Evolutionary conservation across 768 basidiomycete species (phyloP).

Genomic region (Lactifluus volemus): DNA sequence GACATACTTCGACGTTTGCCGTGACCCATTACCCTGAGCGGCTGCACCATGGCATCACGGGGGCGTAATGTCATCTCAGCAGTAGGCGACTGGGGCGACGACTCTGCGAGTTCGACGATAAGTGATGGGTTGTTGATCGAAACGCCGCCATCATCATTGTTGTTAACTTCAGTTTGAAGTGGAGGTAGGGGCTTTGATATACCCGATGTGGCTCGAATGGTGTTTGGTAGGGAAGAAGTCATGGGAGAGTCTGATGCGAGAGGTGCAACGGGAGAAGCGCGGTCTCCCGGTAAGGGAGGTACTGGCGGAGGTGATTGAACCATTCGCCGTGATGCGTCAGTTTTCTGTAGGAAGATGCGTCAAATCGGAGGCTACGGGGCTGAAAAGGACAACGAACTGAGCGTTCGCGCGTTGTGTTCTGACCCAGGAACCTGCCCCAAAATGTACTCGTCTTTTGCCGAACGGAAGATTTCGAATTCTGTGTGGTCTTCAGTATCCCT

Average conservation of each 20-base stretch:
- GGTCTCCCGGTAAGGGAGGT: conserved; percentile 3
- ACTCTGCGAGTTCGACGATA: conserved; percentile 36
- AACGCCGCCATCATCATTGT: conserved; percentile 35
- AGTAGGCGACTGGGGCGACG: conserved; percentile 21
- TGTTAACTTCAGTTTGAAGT: conserved; percentile 32
- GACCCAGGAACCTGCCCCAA: conserved; percentile 70
- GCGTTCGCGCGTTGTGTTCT: conserved; percentile 55
- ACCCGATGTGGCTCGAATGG: conserved; percentile 24
- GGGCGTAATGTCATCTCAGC: conserved; percentile 22
- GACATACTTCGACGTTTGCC: conserved; percentile 28
- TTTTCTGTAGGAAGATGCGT: conserved; percentile 19
- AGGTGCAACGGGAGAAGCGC: background rate
- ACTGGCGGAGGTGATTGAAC: conserved; percentile 23
- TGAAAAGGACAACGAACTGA: conserved; percentile 39
- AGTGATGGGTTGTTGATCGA: conserved; percentile 44
- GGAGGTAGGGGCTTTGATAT: conserved; percentile 58
- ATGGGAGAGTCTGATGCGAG: conserved; percentile 43
- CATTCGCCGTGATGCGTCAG: conserved; percentile 24
- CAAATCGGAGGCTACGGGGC: conserved; percentile 11
- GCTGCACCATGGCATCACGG: background rate
- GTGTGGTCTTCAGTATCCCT: conserved; percentile 4
- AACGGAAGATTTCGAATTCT: conserved; percentile 55
- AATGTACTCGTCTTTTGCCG: conserved; percentile 75
- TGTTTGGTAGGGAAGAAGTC: conserved; percentile 19
- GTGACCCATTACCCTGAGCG: background rate